Percentiles rank a stretch among this genome's conserved stretches.
Evolutionary conservation across 2,329 filamentous ascomycete species (phyloP).

Genomic region (Tolypocladium paradoxum): DNA sequence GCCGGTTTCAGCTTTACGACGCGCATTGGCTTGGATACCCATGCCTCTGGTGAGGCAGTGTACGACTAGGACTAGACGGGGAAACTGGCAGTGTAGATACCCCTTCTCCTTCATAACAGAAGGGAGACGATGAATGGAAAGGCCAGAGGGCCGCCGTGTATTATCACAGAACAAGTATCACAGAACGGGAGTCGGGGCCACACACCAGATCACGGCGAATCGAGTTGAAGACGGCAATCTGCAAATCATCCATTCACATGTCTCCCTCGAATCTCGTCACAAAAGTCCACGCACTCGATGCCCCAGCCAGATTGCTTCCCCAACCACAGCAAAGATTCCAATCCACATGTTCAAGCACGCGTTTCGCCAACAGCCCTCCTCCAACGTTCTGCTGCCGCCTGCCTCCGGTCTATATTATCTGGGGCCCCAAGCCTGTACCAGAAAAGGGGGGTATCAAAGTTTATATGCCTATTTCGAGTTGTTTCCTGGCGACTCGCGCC

Average conservation of each 20-base stretch:
- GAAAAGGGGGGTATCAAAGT: not conserved
- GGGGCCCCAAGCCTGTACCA: not conserved
- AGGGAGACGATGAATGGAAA: not conserved
- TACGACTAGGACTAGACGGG: not conserved
- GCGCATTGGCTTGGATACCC: not conserved
- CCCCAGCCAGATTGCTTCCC: not conserved
- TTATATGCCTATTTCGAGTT: not conserved
- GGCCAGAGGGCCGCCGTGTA: not conserved
- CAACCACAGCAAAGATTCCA: not conserved
- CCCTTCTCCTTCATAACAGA: not conserved
- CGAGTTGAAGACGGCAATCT: not conserved
- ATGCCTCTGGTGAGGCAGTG: not conserved
- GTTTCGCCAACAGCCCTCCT: not conserved
- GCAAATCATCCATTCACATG: not conserved
- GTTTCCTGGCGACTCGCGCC: not conserved
- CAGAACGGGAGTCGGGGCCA: not conserved
- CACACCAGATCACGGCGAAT: not conserved
- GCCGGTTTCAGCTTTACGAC: not conserved
- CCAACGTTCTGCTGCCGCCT: not conserved
- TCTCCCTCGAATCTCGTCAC: not conserved
- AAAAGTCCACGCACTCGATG: not conserved
- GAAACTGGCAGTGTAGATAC: not conserved
- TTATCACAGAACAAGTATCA: not conserved
- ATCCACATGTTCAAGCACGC: not conserved
- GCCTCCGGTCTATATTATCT: not conserved